Percentiles rank a stretch among this genome's conserved stretches.
Conservation (phyloP, 352 stramenopile genomes). For the Globisporangium cederbergense region DNA sequence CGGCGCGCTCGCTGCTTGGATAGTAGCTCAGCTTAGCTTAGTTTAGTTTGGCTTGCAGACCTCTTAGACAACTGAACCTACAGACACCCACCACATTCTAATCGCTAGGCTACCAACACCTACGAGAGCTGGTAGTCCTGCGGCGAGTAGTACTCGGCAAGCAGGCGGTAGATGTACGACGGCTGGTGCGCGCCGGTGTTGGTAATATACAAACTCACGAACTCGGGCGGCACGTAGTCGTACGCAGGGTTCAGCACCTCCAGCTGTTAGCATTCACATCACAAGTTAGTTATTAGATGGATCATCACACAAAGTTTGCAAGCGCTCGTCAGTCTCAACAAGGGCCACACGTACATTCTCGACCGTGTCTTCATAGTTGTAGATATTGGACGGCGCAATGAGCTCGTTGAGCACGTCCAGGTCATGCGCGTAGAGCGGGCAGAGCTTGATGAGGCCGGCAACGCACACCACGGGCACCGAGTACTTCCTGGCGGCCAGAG, state of each 20-base stretch:
- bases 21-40: conserved; percentile 6
- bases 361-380: conserved; percentile 89
- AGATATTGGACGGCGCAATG: conserved; percentile 80
- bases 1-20: conserved; percentile 39
- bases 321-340: too few relatives aligned
- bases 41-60: too few relatives aligned
- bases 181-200: conserved; percentile 98
- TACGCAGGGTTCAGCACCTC: conserved; percentile 97
- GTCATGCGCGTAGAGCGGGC: conserved; percentile 97
- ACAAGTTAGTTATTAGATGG: background rate
- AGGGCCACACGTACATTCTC: conserved; percentile 61
- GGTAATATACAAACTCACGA: conserved; percentile 97
- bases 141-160: conserved; percentile 98
- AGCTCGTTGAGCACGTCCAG: conserved; percentile 95
- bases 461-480: conserved; percentile 97
- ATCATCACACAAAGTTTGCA: background rate
- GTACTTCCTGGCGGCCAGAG: conserved; percentile 94
- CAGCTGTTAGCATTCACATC: conserved; percentile 39
- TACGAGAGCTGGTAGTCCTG: conserved; percentile 92
- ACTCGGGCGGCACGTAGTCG: conserved; percentile 97
- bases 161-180: conserved; percentile 97
- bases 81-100: background rate
- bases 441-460: conserved; percentile 97
- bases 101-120: conserved; percentile 5
- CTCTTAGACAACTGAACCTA: background rate